A percentile compares a stretch with the other conserved stretches of the same genome.
These are phyloP conservation scores for Acanthamoeba healyi DNA, from an alignment of 208 protist genomes.

Conservation along the genomic window DNA sequence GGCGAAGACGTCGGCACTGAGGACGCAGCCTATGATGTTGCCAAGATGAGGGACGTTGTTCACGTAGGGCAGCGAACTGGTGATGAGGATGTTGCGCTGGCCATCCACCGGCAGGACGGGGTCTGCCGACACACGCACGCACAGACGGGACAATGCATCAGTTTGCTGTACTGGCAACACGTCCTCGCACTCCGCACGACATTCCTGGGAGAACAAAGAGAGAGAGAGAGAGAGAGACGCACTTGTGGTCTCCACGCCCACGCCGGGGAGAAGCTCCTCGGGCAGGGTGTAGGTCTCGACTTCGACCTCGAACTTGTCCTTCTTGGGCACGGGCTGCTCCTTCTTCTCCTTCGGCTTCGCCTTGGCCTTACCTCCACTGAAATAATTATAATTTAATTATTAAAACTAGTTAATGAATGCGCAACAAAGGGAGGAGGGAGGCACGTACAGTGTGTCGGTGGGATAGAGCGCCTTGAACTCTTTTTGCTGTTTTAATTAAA, in stretches of 20 bases:
- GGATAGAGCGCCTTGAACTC: conserved; percentile 52
- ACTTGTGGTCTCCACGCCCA: conserved; percentile 47
- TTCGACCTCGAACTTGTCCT: conserved; percentile 37
- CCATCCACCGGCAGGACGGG: conserved; percentile 76
- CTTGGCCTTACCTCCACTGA: conserved; percentile 2
- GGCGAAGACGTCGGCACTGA: conserved; percentile 92
- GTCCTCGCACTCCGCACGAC: too few species aligned
- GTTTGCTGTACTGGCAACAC: not conserved
- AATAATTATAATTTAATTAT: conserved; percentile 32
- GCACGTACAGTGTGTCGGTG: not conserved
- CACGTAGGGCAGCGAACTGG: conserved; percentile 92
- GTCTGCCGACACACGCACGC: not conserved
- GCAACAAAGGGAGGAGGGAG: not conserved
- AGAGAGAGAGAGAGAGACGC: not conserved
- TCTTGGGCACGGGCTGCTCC: conserved; percentile 20
- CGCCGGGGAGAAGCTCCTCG: conserved; percentile 34
- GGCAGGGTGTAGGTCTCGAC: conserved; percentile 46
- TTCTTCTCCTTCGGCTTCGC: conserved; percentile 76
- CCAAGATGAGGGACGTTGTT: conserved; percentile 94
- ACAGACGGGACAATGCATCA: not conserved
- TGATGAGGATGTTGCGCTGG: conserved; percentile 92
- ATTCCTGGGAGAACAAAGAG: too few species aligned
- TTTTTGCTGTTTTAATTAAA: conserved; percentile 55
- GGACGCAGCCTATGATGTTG: conserved; percentile 93
- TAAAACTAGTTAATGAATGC: not conserved